phyloP scores from a whole-genome alignment of 1,139 yeast genomes.

The Hyphopichia wangnamkhiaoensis region DNA sequence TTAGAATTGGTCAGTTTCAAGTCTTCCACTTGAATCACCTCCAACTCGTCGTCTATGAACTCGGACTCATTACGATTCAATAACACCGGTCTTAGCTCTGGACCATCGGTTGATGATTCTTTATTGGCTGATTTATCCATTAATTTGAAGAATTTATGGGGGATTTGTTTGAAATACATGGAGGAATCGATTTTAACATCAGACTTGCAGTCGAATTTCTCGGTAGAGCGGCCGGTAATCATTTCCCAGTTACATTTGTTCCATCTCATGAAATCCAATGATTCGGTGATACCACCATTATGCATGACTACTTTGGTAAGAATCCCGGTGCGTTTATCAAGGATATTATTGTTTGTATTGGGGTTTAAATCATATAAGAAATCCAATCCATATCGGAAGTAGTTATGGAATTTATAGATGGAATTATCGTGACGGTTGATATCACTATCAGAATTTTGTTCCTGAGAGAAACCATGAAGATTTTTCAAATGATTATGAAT shows the following conservation, averaged over 20 bases:
- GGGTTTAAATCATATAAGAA: constrained; percentile 44
- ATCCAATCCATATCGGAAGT: constrained; percentile 55
- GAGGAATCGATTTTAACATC: constrained; percentile 22
- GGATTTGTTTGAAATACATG: constrained; percentile 37
- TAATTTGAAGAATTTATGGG: constrained; percentile 18
- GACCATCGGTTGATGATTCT: constrained; percentile 9
- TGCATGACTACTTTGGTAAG: constrained; percentile 50
- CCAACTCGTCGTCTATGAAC: constrained; percentile 40
- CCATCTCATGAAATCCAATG: constrained; percentile 52
- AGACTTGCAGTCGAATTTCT: constrained; percentile 7
- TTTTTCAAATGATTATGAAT: constrained; percentile 38
- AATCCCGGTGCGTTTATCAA: constrained; percentile 21
- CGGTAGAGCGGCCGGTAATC: constrained; percentile 8
- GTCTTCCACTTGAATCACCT: constrained; percentile 28
- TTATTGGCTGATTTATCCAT: constrained; percentile 5
- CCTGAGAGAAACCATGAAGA: constrained; percentile 3
- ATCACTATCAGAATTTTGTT: constrained; percentile 8
- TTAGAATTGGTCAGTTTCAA: no score
- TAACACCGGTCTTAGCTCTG: constrained; percentile 39
- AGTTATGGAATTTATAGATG: constrained; percentile 53
- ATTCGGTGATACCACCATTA: constrained; percentile 50
- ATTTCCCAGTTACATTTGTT: constrained; percentile 46
- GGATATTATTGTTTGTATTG: constrained; percentile 19
- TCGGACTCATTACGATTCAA: constrained; percentile 54
- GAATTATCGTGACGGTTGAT: constrained; percentile 16